Evolutionary conservation across 768 basidiomycete genomes (phyloP), one percentile per base, ranked within the genome.

Genomic region (Dentipellis sp.): DNA sequence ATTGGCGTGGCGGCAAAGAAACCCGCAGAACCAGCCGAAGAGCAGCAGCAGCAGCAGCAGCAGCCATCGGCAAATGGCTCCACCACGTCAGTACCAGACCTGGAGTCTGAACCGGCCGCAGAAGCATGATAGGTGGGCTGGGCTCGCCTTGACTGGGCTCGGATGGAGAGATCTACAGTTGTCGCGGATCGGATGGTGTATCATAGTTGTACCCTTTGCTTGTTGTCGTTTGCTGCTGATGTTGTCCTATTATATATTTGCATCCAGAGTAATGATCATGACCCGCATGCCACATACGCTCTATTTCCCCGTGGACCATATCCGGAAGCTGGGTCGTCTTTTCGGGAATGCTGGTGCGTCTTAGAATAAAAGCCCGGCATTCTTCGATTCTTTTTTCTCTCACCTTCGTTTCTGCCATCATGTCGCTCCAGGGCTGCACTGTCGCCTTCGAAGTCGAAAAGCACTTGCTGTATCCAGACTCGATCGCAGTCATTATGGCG

Each of bases 1-100:
- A 86, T 94, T 39, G 72, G 72, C 47, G 79, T 82, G 14, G 59
- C 48, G 22, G 56, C 14, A 12, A 60, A 55, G 49, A 59, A 60
- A 11, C 49, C 56, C 9, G 54, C 19, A 19, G 59, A 58, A n/a
- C 59, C 58, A 6, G 55, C 56, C 38, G 61, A 62, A 46, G 56
- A 57, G 37, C 61, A 17, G 42, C n/a, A 45, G 8, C n/a, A 57
- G 37, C 61, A 17, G 42, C n/a, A 45, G 8, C n/a, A 45, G 19
- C 42, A 19, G 19, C 10, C 19, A 45, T 19, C 56, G 11, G 38
- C 59, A 36, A 59, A 50, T 35, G 58, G 29, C 12, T 35, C 12
- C 14, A 10, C 50, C 6, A 53, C 55, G 39, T 34, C 47, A 14
- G 53, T 39, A 10, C 23, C 53, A 17, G 16, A 36, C 12, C 6